Evolutionary conservation across 345 rosid species (phyloP).

Genomic region (Sonneratia caseolaris): DNA sequence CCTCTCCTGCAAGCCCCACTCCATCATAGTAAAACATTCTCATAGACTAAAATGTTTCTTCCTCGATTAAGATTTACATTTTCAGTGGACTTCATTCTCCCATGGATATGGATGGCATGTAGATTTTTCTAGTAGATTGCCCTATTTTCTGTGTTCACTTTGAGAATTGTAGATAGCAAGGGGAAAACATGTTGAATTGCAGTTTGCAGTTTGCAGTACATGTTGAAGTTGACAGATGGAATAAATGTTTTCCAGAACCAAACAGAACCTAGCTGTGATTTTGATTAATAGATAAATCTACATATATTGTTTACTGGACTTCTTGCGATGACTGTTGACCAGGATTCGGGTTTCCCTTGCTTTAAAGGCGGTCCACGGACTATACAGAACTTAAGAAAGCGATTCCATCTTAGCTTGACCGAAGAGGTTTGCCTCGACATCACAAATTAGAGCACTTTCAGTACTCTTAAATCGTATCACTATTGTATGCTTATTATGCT

Average conservation of each 20-base stretch:
- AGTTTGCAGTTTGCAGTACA: background rate
- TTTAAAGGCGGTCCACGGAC: slow-evolving; percentile 96
- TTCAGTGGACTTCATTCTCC: background rate
- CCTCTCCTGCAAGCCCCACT: background rate
- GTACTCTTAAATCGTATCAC: background rate
- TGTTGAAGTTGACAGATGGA: background rate
- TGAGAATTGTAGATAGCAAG: background rate
- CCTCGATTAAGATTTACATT: background rate
- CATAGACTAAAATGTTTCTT: background rate
- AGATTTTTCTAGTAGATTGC: background rate
- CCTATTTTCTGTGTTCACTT: background rate
- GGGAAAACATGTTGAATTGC: background rate
- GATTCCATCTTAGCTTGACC: slow-evolving; percentile 88
- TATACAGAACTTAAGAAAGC: slow-evolving; percentile 83
- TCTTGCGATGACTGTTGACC: slow-evolving; percentile 13
- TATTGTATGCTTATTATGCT: background rate
- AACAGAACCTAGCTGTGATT: background rate
- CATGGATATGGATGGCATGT: background rate
- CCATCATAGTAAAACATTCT: background rate
- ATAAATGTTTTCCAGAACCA: background rate
- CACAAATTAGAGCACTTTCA: background rate
- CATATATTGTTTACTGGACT: background rate
- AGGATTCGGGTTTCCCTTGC: slow-evolving; percentile 99
- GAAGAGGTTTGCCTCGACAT: slow-evolving; percentile 55
- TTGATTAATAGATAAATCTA: background rate